Percentiles rank a stretch among this genome's conserved stretches.
Conservation (phyloP, 352 stramenopile genomes). For the Pythium myriotylum region DNA sequence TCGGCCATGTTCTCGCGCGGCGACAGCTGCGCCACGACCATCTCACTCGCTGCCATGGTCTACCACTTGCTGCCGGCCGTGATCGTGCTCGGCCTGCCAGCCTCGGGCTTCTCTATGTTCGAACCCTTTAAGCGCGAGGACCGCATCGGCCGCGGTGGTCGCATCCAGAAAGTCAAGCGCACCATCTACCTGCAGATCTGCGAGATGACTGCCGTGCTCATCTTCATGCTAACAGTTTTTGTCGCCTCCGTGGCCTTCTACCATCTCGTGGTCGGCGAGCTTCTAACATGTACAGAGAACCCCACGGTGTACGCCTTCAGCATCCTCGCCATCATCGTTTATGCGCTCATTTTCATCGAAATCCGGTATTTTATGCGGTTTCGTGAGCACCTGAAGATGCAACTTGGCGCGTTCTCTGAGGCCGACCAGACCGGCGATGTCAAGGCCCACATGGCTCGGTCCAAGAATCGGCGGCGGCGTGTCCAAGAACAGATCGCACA, state of each 20-base stretch:
- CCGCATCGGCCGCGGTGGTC: constrained; percentile 54
- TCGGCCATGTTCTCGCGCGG: constrained; percentile 41
- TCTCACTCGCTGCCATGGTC: constrained; percentile 61
- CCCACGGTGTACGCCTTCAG: constrained; percentile 52
- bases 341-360: constrained; percentile 64
- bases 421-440: constrained; percentile 82
- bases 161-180: constrained; percentile 79
- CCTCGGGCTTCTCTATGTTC: constrained; percentile 62
- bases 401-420: constrained; percentile 81
- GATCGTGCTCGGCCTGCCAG: constrained; percentile 64
- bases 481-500: constrained; percentile 31
- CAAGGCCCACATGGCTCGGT: constrained; percentile 64
- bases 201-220: constrained; percentile 60
- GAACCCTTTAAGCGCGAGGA: constrained; percentile 75
- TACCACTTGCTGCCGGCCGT: constrained; percentile 72
- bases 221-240: constrained; percentile 56
- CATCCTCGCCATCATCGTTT: constrained; percentile 46
- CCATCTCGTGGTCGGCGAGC: constrained; percentile 52
- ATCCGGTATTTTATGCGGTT: constrained; percentile 76
- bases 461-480: constrained; percentile 47
- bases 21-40: constrained; percentile 47
- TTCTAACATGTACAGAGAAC: constrained; percentile 61
- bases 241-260: constrained; percentile 57
- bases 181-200: constrained; percentile 78
- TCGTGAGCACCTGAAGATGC: constrained; percentile 85